A percentile compares a stretch with the other conserved stretches of the same genome.
These are phyloP conservation scores for Scolecobasidium constrictum DNA, from an alignment of 2,329 filamentous ascomycete genomes.

Conservation along the genomic window DNA sequence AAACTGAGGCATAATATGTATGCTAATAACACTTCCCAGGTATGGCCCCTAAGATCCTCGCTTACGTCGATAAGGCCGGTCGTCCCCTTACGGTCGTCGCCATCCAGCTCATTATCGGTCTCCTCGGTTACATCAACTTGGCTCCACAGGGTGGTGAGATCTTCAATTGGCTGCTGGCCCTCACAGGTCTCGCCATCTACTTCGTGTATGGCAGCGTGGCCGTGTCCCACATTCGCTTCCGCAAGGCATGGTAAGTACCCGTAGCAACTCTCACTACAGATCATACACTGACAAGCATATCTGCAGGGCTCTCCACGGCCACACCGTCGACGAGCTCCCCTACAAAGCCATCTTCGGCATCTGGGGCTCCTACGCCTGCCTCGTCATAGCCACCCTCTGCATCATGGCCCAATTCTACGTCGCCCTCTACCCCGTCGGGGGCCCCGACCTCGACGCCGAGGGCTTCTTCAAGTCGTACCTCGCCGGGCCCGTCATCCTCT, in stretches of 20 bases:
- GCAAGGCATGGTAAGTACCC: conserved; percentile 34
- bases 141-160: conserved; percentile 52
- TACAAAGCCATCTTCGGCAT: conserved; percentile 10
- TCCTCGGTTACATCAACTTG: conserved; percentile 59
- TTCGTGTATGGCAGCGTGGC: conserved; percentile 82
- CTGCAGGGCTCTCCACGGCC: too few species aligned
- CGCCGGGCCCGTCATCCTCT: conserved; percentile 32
- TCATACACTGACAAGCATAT: too few species aligned
- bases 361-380: conserved; percentile 9
- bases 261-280: too few species aligned
- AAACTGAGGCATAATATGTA: too few species aligned
- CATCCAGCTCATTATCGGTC: conserved; percentile 55
- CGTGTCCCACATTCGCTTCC: conserved; percentile 86
- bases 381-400: conserved; percentile 9
- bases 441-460: conserved; percentile 12
- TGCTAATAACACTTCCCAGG: conserved; percentile 24
- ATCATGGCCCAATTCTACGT: conserved; percentile 12
- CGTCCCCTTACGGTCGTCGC: conserved; percentile 66
- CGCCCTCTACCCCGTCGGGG: conserved; percentile 18
- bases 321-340: conserved; percentile 9
- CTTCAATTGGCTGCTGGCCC: conserved; percentile 70
- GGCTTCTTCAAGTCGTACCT: conserved; percentile 38
- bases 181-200: conserved; percentile 62
- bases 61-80: conserved; percentile 73
- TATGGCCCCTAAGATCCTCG: conserved; percentile 66